Base-by-base conservation (phyloP, 2,329 filamentous ascomycete genomes). In the Venturia carpophila region DNA sequence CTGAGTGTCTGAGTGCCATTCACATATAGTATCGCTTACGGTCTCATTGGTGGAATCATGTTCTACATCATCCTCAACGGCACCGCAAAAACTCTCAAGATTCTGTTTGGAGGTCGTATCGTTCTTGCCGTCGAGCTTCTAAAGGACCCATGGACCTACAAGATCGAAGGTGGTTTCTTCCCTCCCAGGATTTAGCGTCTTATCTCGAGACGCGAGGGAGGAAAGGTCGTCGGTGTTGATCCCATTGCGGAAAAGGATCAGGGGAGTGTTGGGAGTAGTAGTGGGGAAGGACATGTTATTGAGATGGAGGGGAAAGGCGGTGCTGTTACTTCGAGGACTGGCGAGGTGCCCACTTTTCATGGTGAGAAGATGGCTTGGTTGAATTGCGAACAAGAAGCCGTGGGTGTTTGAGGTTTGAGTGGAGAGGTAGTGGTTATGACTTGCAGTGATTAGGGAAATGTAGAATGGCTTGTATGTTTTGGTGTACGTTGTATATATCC, bases 1-100 rank as follows among this genome's bases (percentile, higher is more conserved):
- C n/a, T n/a, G n/a, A n/a, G n/a, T n/a, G n/a, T n/a, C n/a, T n/a
- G n/a, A n/a, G n/a, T 96, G 91, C 91, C 91, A 0, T 94, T 95
- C 77, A 92, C 89, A 1, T 96, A 94, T 79, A 90, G 87, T 49
- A 94, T 95, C 71, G 90, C 91, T 15, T 90, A 95, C 71, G 91
- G 91, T 60, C 81, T 96, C 19, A 95, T 95, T 70, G 89, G 84
- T 1, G 90, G 91, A 63, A 88, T 95, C 71, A 81, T 87, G 71
- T 85, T 85, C 47, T 95, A 95, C 75, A 87, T 88, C 56, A 73
- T 89, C 68, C 82, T 96, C 76, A 95, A 96, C 76, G 84, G 81
- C 0, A 72, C 82, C 15, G 86, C 90, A 15, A 92, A 84, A 84
- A 66, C 89, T 60, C 76, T 95, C 69, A 86, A 89, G 74, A 81